Evolutionary conservation across 2,329 filamentous ascomycete genomes (phyloP).

Genomic region (Colletotrichum abscissum): DNA sequence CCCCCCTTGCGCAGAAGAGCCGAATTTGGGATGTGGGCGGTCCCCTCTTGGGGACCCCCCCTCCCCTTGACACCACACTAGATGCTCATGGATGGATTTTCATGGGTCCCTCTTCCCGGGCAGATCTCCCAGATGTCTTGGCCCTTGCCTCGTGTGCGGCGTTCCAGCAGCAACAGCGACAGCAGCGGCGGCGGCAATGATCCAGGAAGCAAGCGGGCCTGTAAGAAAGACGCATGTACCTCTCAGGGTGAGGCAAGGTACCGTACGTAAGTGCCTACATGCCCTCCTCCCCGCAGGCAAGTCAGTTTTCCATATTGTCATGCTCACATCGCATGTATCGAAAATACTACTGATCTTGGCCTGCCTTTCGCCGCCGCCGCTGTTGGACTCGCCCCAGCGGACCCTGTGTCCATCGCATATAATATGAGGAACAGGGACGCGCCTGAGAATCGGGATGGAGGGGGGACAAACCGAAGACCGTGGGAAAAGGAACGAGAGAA

Average conservation of each 20-base stretch:
- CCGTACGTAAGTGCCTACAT: background rate
- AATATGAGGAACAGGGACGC: constrained; percentile 17
- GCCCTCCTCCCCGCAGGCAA: constrained; percentile 7
- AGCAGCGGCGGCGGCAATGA: constrained; percentile 1
- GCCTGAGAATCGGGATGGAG: background rate
- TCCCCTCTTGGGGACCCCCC: constrained; percentile 24
- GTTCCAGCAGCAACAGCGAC: constrained; percentile 8
- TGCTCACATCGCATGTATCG: constrained; percentile 5
- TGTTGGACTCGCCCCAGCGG: background rate
- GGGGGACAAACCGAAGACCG: background rate
- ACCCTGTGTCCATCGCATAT: constrained; percentile 15
- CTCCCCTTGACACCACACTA: constrained; percentile 9
- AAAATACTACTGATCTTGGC: constrained; percentile 16
- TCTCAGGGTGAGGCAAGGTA: constrained; percentile 7
- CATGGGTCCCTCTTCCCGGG: constrained; percentile 33
- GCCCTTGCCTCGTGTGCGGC: constrained; percentile 23
- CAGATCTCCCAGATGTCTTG: constrained; percentile 36
- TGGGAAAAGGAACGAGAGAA: background rate
- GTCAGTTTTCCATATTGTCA: background rate
- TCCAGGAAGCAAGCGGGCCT: constrained; percentile 10
- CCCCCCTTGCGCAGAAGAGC: constrained; percentile 25
- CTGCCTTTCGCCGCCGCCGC: constrained; percentile 11
- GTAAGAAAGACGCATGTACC: background rate
- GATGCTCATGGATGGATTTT: constrained; percentile 10
- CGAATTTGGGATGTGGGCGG: constrained; percentile 33